Evolutionary conservation across 805 yeast species (phyloP).

Genomic region (Yamadazyma scolyti): DNA sequence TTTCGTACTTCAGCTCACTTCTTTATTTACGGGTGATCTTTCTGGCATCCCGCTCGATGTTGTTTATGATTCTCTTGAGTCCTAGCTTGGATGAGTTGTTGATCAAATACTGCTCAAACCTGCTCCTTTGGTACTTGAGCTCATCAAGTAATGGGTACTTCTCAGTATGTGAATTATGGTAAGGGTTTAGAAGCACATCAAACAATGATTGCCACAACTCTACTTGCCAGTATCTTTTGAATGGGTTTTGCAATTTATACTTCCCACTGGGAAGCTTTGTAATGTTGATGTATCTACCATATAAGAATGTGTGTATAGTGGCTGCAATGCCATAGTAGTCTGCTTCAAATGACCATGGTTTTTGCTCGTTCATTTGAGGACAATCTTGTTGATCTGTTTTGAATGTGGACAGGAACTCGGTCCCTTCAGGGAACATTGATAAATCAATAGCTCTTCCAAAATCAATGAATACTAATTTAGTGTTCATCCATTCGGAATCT

Average conservation of each 20-base stretch:
- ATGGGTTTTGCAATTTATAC: slow-evolving; percentile 38
- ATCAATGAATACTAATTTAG: slow-evolving; percentile 67
- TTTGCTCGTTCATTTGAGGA: slow-evolving; percentile 56
- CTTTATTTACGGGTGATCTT: no score
- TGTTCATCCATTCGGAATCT: slow-evolving; percentile 43
- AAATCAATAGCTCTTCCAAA: slow-evolving; percentile 80
- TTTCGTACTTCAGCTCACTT: no score
- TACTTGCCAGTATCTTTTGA: slow-evolving; percentile 75
- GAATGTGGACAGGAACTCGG: slow-evolving; percentile 59
- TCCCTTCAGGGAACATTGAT: slow-evolving; percentile 43
- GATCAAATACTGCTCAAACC: slow-evolving; percentile 42
- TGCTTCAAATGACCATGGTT: slow-evolving; percentile 73
- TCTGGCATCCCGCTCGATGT: slow-evolving; percentile 10
- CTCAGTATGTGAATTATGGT: slow-evolving; percentile 13
- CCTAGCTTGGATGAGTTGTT: slow-evolving; percentile 5
- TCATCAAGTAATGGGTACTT: slow-evolving; percentile 39
- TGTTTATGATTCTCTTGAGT: slow-evolving; percentile 8
- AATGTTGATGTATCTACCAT: slow-evolving; percentile 60
- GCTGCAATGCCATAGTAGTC: slow-evolving; percentile 84
- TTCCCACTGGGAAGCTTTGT: slow-evolving; percentile 17
- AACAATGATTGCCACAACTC: slow-evolving; percentile 70
- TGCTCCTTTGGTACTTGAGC: slow-evolving; percentile 28
- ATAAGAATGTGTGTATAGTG: slow-evolving; percentile 67
- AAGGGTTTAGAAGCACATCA: slow-evolving; percentile 60
- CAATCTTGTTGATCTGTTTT: slow-evolving; percentile 67